Conservation (phyloP, 192 early-diverging fungal species). For the Polychytrium aggregatum region DNA sequence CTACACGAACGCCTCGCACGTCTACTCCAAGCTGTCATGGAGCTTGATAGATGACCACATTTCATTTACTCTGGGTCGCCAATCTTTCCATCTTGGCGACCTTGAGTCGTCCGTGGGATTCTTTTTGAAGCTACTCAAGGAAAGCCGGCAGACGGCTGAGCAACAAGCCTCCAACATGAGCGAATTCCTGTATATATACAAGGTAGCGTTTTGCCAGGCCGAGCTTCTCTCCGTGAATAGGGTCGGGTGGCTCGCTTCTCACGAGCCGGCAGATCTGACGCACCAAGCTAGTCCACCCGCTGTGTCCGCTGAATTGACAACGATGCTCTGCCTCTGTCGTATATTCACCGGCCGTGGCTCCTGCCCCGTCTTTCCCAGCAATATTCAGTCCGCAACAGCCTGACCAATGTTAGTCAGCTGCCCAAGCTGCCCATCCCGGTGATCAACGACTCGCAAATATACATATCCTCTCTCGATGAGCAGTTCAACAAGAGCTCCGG, state of each 20-base stretch:
- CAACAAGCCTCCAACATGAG: slow-evolving; percentile 59
- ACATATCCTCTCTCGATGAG: slow-evolving; percentile 17
- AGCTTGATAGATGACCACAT: slow-evolving; percentile 78
- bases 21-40: slow-evolving; percentile 56
- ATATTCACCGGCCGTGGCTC: too few species aligned
- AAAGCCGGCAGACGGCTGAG: slow-evolving; percentile 46
- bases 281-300: too few species aligned
- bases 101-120: slow-evolving; percentile 63
- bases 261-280: too few species aligned
- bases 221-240: too few species aligned
- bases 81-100: slow-evolving; percentile 63
- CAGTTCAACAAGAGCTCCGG: slow-evolving; percentile 12
- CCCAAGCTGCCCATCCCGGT: slow-evolving; percentile 49
- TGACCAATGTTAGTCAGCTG: slow-evolving; percentile 32
- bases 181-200: slow-evolving; percentile 70
- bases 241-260: too few species aligned
- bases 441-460: slow-evolving; percentile 14
- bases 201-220: slow-evolving; percentile 29
- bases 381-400: slow-evolving; percentile 5
- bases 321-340: too few species aligned
- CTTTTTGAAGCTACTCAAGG: slow-evolving; percentile 66
- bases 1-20: slow-evolving; percentile 48
- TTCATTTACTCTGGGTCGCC: slow-evolving; percentile 74
- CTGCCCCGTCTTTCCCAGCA: slow-evolving; percentile 9
- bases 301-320: too few species aligned